Conservation (phyloP, 2,329 filamentous ascomycete species). For the Botryotinia convoluta region DNA sequence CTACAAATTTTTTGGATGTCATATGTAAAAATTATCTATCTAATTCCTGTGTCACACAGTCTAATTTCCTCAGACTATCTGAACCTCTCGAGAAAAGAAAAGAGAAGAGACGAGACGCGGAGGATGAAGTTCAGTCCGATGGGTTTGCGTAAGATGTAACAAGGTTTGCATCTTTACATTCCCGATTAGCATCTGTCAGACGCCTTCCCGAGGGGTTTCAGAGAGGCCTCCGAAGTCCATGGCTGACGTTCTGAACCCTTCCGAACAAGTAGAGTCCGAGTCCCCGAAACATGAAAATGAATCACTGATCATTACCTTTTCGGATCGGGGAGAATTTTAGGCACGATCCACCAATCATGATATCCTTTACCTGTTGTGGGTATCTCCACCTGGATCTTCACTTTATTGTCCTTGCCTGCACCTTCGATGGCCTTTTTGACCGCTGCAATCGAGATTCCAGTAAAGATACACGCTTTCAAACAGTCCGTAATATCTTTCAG, state of each 20-base stretch:
- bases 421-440: conserved; percentile 55
- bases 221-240: background rate
- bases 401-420: conserved; percentile 31
- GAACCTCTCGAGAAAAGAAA: background rate
- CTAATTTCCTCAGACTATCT: no score
- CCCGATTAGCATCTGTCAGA: background rate
- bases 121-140: background rate
- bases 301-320: background rate
- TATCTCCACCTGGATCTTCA: conserved; percentile 49
- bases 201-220: background rate
- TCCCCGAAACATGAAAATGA: background rate
- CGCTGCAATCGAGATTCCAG: conserved; percentile 61
- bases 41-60: background rate
- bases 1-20: background rate
- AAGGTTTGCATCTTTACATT: background rate
- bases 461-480: conserved; percentile 68
- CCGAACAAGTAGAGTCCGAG: background rate
- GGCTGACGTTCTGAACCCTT: background rate
- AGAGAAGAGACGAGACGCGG: background rate
- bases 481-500: conserved; percentile 55
- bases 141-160: background rate
- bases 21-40: background rate
- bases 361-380: conserved; percentile 54
- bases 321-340: conserved; percentile 38
- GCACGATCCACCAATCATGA: conserved; percentile 65